Base-by-base conservation (phyloP, 495 filamentous ascomycete genomes). In the Tuber magnatum region DNA sequence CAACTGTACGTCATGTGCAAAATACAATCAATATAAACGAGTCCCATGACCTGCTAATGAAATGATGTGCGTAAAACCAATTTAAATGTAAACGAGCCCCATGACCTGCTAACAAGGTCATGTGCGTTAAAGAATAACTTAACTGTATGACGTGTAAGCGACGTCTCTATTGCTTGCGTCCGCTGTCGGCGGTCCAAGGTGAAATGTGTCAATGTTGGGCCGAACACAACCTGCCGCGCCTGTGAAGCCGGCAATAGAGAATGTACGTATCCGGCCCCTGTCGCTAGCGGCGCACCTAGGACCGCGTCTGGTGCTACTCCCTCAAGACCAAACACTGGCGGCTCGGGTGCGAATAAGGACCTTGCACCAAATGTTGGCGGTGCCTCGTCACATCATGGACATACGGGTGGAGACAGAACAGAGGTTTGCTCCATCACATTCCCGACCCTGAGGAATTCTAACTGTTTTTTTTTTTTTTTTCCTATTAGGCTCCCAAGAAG, bases 211-310 rank as follows among this genome's bases (percentile, higher is more conserved):
- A 97, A 97, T 84, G 86, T 86, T 80, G 92, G 92, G 71, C 89
- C 90, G 73, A 87, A 89, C 77, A 90, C 89, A 32, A 90, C 88
- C 38, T 97, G 93, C 84, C 89, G 91, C 75, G 91, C 91, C 9
- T 97, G 93, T 82, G 88, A 92, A 80, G 88, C 88, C 73, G 90
- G 90, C 68, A 90, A 91, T 68, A 88, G 92, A 81, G 89, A 93
- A 73, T 97, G 93, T 83, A 86, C 88, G 61, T 97, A 94, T 83
- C 91, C 89, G 24, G 83, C 87, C 22, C 90, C 91, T 16, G 87
- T 89, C 14, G 85, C 88, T 61, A 86, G 88, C 6, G 86, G 87
- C 32, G 83, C 85, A 72, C 85, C 88, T 35, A 84, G 88, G 88
- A 76, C 77, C 83, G 83, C 91, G 84, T 76, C 88, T 84, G 79